Conservation (phyloP, 176 grass and related monocot genomes). For the Microstegium vimineum region DNA sequence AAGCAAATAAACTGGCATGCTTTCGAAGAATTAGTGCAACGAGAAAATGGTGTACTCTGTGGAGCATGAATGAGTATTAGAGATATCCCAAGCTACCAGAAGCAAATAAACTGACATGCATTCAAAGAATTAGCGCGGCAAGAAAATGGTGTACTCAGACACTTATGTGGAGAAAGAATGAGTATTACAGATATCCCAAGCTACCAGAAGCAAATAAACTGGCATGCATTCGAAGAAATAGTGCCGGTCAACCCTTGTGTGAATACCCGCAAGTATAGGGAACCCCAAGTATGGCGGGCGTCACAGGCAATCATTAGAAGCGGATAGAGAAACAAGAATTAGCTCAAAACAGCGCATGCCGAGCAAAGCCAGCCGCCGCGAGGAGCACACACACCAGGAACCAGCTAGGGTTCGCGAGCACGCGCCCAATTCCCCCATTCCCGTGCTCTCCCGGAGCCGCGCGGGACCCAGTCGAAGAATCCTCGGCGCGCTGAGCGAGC, state of each 20-base stretch:
- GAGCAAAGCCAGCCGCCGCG: background rate
- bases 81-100: background rate
- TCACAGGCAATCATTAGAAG: background rate
- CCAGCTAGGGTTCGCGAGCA: conserved; percentile 8
- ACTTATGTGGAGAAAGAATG: too few relatives aligned
- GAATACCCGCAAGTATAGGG: background rate
- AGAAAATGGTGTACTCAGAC: background rate
- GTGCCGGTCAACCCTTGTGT: background rate
- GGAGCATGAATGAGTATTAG: background rate
- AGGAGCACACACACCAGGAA: background rate
- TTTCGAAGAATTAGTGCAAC: background rate
- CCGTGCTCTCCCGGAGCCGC: background rate
- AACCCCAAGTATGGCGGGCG: background rate
- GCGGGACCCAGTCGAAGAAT: too few relatives aligned
- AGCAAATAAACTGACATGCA: background rate
- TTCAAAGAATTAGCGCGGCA: background rate
- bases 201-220: too few relatives aligned
- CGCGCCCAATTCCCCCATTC: background rate
- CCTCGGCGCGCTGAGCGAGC: background rate
- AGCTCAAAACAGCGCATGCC: background rate
- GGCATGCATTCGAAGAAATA: background rate
- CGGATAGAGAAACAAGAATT: conserved; percentile 2
- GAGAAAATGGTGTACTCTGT: too few relatives aligned
- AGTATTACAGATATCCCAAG: too few relatives aligned
- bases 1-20: background rate